Evolutionary conservation across 306 rosid genomes (phyloP), one percentile per base, ranked within the genome.

Genomic region (Begonia peltatifolia): DNA sequence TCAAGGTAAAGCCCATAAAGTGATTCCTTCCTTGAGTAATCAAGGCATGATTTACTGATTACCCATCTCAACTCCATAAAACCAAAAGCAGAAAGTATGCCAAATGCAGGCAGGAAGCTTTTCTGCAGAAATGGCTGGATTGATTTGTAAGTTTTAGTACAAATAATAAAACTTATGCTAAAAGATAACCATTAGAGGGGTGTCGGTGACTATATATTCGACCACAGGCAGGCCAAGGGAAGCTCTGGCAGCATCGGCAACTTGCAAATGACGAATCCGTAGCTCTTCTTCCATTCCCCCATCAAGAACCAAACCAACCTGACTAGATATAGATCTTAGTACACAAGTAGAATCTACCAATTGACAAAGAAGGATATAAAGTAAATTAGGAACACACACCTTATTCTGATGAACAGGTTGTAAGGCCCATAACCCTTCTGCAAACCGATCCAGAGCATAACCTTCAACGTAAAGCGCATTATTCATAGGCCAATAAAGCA

Each of bases 271-370:
- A 54, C 84, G 83, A 73, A 73, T 47, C 12, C 61, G 82, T 47
- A 84, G 95, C 50, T 79, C 83, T 66, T 84, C 79, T 66, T 84
- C 95, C 5, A 84, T 81, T 54, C 93, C 96, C 62, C 81, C 77
- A 73, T 82, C 96, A 67, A 88, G 82, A 75, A 88, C 88, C 76
- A 88, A 60, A 23, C 96, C 95, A 63, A 88, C 79, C 93, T 84
- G 64, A 35, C 63, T 69, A 44, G n/a, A 44, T 44, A 14, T 9
- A 49, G 44, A 14, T 15, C 10, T 55, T 17, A 57, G 51, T 12
- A n/a, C 25, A 56, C 17, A 44, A 46, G 8, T 46, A 54, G 9
- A 9, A 30, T 30, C 9, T 5, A 30, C 38, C 38, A 30, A 30
- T 30, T 6, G 12, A 41, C 38, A 18, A 5, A 10, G 47, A 2